Evolutionary conservation across 768 basidiomycete species (phyloP).

Genomic region (Amanita pallidorosea): DNA sequence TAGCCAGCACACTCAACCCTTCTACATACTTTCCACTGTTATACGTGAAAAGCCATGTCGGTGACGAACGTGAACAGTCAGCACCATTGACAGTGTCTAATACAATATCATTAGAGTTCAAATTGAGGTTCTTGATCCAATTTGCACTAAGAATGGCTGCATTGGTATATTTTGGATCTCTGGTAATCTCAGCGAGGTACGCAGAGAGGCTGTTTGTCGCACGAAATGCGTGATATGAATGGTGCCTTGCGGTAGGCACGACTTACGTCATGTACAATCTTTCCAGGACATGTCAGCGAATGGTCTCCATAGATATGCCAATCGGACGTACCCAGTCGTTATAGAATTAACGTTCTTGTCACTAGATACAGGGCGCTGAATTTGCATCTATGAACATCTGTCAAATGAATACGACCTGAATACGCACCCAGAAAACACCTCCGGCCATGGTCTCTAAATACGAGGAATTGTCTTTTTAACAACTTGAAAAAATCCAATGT

Average conservation of each 20-base stretch:
- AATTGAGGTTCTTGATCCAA: slow-evolving; percentile 37
- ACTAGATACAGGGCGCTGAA: neutral
- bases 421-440: slow-evolving; percentile 42
- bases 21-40: slow-evolving; percentile 46
- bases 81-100: slow-evolving; percentile 36
- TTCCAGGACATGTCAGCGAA: neutral
- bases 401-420: slow-evolving; percentile 24
- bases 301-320: too few relatives aligned
- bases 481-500: neutral
- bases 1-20: slow-evolving; percentile 33
- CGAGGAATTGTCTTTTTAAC: too few relatives aligned
- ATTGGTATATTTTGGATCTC: slow-evolving; percentile 30
- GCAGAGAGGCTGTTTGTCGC: slow-evolving; percentile 29
- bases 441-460: slow-evolving; percentile 36
- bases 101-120: slow-evolving; percentile 29
- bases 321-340: neutral
- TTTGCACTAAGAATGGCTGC: slow-evolving; percentile 35
- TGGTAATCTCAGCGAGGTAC: slow-evolving; percentile 34
- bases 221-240: neutral
- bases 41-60: slow-evolving; percentile 40
- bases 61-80: slow-evolving; percentile 35
- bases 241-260: neutral
- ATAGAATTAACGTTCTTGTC: neutral
- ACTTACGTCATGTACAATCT: neutral
- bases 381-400: slow-evolving; percentile 27